Evolutionary conservation across 202 grass and related monocot genomes (phyloP), one percentile per base, ranked within the genome.

Genomic region (Zizania palustris): DNA sequence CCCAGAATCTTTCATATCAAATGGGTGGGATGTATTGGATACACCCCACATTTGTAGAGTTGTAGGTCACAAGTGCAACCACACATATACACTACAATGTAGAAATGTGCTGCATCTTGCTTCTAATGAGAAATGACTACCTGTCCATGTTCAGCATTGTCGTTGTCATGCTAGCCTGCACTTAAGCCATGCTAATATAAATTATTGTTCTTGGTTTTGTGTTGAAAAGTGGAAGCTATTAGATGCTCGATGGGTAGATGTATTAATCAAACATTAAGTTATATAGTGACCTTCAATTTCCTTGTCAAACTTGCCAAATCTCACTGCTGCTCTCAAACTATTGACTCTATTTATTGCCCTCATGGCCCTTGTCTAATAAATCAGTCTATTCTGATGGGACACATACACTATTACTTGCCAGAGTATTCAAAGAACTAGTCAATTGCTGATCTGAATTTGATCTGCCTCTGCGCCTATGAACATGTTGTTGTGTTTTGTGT

Each of bases 371-470:
- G 1, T 59, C 7, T 12, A 15, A 39, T 82, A 38, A 65, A 18
- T 19, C 0, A 18, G 46, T 49, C 4, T 54, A 40, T 49, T 49
- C 19, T 1, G 22, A 43, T 19, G 2, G 13, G 46, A 12, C n/a
- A 15, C 13, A 4, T 42, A 2, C 2, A 28, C 28, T 28, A 28
- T 28, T 28, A 28, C 28, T 28, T 28, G 28, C 28, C 28, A 2
- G 28, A 28, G 11, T 36, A 4, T 11, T 73, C 3, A 16, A 41
- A 57, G 7, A 69, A 76, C 16, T 69, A 21, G 19, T 54, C 5
- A 11, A 12, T 78, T 84, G 4, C 13, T 4, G 10, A 45, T 62
- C n/a, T 74, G 54, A 83, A 63, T 33, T 13, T 54, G 14, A 39
- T 45, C 49, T 5, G 3, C 2, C n/a, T 48, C 46, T 5, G 16